Evolutionary conservation across 129 eudicot species (phyloP), one percentile per base, ranked within the genome.

Genomic region (Daucus carota): DNA sequence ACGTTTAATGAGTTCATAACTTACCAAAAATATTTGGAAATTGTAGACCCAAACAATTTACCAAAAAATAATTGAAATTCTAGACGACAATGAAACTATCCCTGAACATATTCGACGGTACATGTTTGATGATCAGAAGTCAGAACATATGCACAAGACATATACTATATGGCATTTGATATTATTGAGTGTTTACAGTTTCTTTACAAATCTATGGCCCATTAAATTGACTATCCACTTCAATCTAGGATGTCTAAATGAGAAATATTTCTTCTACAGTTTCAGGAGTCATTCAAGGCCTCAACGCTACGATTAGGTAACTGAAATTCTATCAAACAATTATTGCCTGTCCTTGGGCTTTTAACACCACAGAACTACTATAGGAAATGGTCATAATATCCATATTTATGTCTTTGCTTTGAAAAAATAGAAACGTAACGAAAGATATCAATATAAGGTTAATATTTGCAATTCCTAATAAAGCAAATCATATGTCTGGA

Each of bases 301-400:
- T 93, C 52, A 93, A 93, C 83, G 97, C 98, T n/a, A 93, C 98
- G 22, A 87, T 90, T 72, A 93, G 98, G 98, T 93, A 86, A 74
- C 73, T n/a, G n/a, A n/a, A n/a, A n/a, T n/a, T 34, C 52, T 62
- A 62, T 42, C 75, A 75, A 33, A 59, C n/a, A 60, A 40, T 59
- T n/a, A 22, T 13, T 74, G 18, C 78, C n/a, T 67, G 22, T 34
- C 44, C 46, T 24, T 75, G 20, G 32, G 48, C 71, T 29, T 46
- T 52, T 69, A 29, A 60, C 41, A 63, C 26, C 34, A 52, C n/a
- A n/a, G n/a, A 71, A 43, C 18, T 70, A 22, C 14, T 70, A 22
- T 14, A 63, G 29, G 4, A 29, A 63, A 63, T 63, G 70, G 40
- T 63, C 22, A 63, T 8, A 1, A n/a, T 41, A 28, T 70, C 22